Percentiles rank a stretch among this genome's conserved stretches.
phyloP scores from a whole-genome alignment of 192 early-diverging fungal genomes.

The Backusella tarrabulga region DNA sequence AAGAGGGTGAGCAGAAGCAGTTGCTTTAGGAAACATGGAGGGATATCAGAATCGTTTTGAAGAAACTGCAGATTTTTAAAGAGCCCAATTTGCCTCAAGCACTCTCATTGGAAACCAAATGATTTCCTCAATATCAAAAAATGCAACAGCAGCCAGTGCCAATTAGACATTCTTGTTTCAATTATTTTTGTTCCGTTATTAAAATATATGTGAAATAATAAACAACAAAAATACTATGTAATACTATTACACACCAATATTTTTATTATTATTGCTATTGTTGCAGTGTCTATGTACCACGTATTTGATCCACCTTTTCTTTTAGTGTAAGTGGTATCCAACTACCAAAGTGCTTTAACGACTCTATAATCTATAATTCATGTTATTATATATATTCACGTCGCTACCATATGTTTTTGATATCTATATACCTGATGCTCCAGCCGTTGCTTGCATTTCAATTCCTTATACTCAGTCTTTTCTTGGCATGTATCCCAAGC shows the following conservation, averaged over 20 bases:
- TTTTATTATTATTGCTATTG: neutral
- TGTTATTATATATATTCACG: neutral
- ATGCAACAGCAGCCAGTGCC: constrained; percentile 12
- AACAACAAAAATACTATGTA: neutral
- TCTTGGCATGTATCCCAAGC: constrained; percentile 16
- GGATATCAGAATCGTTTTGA: constrained; percentile 85
- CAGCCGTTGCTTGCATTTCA: constrained; percentile 23
- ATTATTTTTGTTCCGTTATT: neutral
- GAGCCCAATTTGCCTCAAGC: constrained; percentile 53
- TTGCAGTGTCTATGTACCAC: neutral
- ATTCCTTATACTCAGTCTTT: constrained; percentile 20
- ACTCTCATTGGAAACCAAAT: constrained; percentile 54
- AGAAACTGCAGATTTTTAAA: constrained; percentile 79
- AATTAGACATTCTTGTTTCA: neutral
- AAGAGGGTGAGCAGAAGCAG: constrained; percentile 90
- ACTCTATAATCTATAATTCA: neutral
- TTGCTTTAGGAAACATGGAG: constrained; percentile 77
- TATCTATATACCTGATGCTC: constrained; percentile 14
- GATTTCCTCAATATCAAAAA: constrained; percentile 53
- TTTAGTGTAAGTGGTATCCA: neutral
- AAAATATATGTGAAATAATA: no score
- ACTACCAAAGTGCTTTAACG: neutral
- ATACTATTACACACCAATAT: neutral
- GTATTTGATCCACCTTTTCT: neutral
- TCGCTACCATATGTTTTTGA: neutral